phyloP scores from a whole-genome alignment of 2,329 filamentous ascomycete genomes.

The Epichloe gansuensis region DNA sequence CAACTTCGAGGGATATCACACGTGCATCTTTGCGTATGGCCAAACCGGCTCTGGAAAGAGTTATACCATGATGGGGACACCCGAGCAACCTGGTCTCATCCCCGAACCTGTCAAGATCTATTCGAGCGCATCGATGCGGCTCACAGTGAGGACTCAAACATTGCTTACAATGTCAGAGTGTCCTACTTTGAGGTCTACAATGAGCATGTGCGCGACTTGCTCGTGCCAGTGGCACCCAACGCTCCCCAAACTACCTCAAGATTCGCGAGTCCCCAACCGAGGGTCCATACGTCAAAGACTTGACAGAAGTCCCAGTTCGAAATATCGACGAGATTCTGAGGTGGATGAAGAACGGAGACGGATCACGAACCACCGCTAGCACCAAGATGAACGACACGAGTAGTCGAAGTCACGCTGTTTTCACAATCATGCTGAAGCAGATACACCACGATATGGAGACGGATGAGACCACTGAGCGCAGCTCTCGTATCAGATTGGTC shows the following conservation, averaged over 20 bases:
- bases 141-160: slow-evolving; percentile 70
- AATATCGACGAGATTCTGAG: slow-evolving; percentile 78
- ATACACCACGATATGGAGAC: slow-evolving; percentile 95
- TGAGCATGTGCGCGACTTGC: slow-evolving; percentile 89
- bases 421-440: slow-evolving; percentile 95
- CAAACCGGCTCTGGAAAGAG: slow-evolving; percentile 97
- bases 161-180: slow-evolving; percentile 93
- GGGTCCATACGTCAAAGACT: slow-evolving; percentile 90
- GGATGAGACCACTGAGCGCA: slow-evolving; percentile 94
- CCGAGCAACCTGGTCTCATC: slow-evolving; percentile 80
- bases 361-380: slow-evolving; percentile 76
- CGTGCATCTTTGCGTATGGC: slow-evolving; percentile 96
- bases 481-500: slow-evolving; percentile 85
- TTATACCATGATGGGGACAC: slow-evolving; percentile 93
- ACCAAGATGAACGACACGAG: slow-evolving; percentile 99
- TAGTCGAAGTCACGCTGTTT: slow-evolving; percentile 90
- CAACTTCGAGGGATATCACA: slow-evolving; percentile 99
- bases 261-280: slow-evolving; percentile 92
- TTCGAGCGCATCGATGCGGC: slow-evolving; percentile 82
- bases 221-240: slow-evolving; percentile 59
- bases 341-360: slow-evolving; percentile 82
- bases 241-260: slow-evolving; percentile 87
- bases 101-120: slow-evolving; percentile 87
- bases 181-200: slow-evolving; percentile 99
- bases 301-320: slow-evolving; percentile 86